A percentile compares a stretch with the other conserved stretches of the same genome.
Conservation (phyloP, 2,329 filamentous ascomycete genomes). For the Microsporum canis region DNA sequence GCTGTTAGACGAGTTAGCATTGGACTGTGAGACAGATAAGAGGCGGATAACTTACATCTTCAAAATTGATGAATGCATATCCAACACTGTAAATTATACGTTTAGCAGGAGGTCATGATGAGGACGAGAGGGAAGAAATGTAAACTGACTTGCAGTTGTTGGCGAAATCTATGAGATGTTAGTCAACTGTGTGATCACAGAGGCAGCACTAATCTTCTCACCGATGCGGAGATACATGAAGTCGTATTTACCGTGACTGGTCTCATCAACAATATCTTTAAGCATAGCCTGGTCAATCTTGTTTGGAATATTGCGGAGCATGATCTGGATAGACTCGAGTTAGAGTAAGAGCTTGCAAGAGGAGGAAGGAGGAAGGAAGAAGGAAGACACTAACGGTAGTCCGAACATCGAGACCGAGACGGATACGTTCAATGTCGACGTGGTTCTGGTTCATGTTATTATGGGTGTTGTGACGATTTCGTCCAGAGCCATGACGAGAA, state of each 20-base stretch:
- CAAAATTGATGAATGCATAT: conserved; percentile 95
- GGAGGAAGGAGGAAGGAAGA: neutral
- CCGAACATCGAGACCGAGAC: conserved; percentile 56
- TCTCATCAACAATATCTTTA: conserved; percentile 67
- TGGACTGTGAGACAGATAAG: neutral
- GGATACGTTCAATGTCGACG: conserved; percentile 36
- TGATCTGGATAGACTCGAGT: conserved; percentile 49
- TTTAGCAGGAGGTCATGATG: conserved; percentile 2
- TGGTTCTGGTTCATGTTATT: conserved; percentile 29
- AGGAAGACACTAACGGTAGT: conserved; percentile 50
- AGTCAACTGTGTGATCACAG: conserved; percentile 4
- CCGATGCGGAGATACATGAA: conserved; percentile 90
- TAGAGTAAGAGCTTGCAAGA: conserved; percentile 6
- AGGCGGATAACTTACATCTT: conserved; percentile 47
- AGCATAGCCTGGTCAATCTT: conserved; percentile 65
- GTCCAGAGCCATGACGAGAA: conserved; percentile 20
- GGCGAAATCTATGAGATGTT: conserved; percentile 49
- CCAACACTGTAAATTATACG: conserved; percentile 54
- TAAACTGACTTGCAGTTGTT: conserved; percentile 67
- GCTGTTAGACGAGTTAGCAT: conserved; percentile 40
- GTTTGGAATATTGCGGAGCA: conserved; percentile 92
- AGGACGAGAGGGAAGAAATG: neutral
- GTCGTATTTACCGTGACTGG: conserved; percentile 73
- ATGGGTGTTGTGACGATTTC: conserved; percentile 19
- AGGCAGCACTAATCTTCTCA: conserved; percentile 18